Conservation (phyloP, 768 basidiomycete genomes). For the Leccinum variicolor region DNA sequence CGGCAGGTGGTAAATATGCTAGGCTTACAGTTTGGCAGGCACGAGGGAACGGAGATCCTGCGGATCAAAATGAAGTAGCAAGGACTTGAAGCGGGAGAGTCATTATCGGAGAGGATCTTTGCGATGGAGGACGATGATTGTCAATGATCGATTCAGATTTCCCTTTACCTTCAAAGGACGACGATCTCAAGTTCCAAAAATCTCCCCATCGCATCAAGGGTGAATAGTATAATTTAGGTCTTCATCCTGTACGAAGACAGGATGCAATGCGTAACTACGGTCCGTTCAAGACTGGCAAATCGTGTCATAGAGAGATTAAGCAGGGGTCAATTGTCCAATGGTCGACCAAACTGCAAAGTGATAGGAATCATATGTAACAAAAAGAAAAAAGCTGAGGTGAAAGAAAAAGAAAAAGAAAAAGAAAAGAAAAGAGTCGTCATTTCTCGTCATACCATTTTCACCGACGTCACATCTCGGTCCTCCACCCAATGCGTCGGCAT, state of each 20-base stretch:
- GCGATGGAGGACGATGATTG: too few species aligned
- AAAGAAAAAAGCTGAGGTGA: background rate
- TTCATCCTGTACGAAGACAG: background rate
- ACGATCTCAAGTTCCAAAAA: background rate
- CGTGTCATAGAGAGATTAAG: background rate
- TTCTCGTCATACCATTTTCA: background rate
- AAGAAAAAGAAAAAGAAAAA: background rate
- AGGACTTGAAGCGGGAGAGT: background rate
- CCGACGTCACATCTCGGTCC: constrained; percentile 41
- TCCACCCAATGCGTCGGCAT: constrained; percentile 35
- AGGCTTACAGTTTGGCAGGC: background rate
- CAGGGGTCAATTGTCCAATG: background rate
- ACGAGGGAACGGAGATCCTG: background rate
- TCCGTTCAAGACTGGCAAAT: background rate
- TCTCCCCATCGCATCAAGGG: background rate
- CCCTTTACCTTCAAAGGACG: background rate
- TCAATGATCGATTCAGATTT: background rate
- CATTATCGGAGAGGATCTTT: background rate
- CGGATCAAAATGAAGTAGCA: background rate
- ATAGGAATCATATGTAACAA: background rate
- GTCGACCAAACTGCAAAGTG: background rate
- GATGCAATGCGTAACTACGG: background rate
- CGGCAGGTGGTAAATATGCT: too few species aligned
- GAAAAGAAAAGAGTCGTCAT: background rate
- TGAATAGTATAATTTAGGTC: background rate